Base-by-base conservation (phyloP, 306 rosid genomes). In the Rosa multiflora region DNA sequence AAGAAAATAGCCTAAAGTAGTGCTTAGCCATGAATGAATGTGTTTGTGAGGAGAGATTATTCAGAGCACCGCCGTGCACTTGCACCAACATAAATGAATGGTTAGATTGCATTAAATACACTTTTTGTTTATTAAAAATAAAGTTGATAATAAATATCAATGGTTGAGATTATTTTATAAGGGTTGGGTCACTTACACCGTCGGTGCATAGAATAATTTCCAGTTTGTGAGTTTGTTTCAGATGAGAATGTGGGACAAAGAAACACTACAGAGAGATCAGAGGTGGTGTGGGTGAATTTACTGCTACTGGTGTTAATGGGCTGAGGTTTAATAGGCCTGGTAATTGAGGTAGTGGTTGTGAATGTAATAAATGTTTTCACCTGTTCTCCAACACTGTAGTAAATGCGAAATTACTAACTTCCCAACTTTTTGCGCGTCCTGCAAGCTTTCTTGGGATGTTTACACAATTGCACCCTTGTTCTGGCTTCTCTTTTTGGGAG, bases 281-380 rank as follows among this genome's bases (percentile, higher is more conserved):
- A 63, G 69, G 5, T 32, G 69, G 69, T 32, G 42, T 4, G 71
- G 9, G 47, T 17, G 71, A 15, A 6, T 39, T 2, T 66, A 66
- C 71, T 66, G 8, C 43, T 11, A 26, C 20, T 23, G 35, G 67
- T 23, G 15, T 23, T 6, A 13, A 63, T 63, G 70, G 64, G 44
- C 0, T 18, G 70, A 11, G 35, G 79, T 20, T 72, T 83, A 81
- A 85, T 77, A 79, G 52, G 43, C 70, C 71, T 12, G 61, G 80
- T 29, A 70, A 37, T 35, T 17, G 2, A 80, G 75, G 78, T 0
- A 89, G 93, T 85, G 5, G 97, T 82, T 91, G 94, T 79, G 75
- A 77, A 72, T 40, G 87, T 81, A 87, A 87, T 93, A 26, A 93
- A 88, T 88, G 73, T 26, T 55, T 85, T 86, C 94, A 89, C 63